Base-by-base conservation (phyloP, 2,329 filamentous ascomycete genomes). In the Ceratocystis harringtonii region DNA sequence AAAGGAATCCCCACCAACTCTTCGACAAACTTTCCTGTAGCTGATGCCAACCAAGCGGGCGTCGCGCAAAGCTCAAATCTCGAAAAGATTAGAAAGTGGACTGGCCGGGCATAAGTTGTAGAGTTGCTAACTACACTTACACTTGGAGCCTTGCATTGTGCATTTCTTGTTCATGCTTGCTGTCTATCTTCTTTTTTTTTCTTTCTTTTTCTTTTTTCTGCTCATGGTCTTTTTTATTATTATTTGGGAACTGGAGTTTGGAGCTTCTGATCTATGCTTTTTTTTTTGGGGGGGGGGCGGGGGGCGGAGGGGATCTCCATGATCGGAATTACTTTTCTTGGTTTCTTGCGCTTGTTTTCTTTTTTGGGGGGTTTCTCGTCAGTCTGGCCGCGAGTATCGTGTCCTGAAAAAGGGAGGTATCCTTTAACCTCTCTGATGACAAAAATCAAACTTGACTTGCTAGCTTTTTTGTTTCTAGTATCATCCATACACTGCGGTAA, bases 1-100 rank as follows among this genome's bases (percentile, higher is more conserved):
- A 78, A 79, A 69, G 75, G 76, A 63, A 70, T 70, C 1, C 72
- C 70, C 50, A 68, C 66, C 64, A 70, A 68, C 61, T 67, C 68
- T 28, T 72, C 71, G 30, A 71, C 70, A 36, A 63, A 67, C 52
- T 65, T 67, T 70, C 55, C 55, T 25, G 55, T 5, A 7, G 28
- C 55, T 30, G 15, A 58, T 25, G 17, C 28, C 6, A 58, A 32
- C 28, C 55, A 30, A 36, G 55, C 2, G 3, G 55, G 55, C 25
- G 17, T 36, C 55, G 28, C 30, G 28, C 25, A 36, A 7, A 30
- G 28, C 7, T 36, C 55, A 58, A 58, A 36, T 58, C 28, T 58
- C 55, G 77, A 76, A 70, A 72, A 75, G 62, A 78, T 77, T 72
- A 80, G 77, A 75, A 79, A 76, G 72, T 81, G 79, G 78, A 73